Evolutionary conservation across 2,329 filamentous ascomycete genomes (phyloP), one percentile per base, ranked within the genome.

Genomic region (Lasiodiplodia theobromae): DNA sequence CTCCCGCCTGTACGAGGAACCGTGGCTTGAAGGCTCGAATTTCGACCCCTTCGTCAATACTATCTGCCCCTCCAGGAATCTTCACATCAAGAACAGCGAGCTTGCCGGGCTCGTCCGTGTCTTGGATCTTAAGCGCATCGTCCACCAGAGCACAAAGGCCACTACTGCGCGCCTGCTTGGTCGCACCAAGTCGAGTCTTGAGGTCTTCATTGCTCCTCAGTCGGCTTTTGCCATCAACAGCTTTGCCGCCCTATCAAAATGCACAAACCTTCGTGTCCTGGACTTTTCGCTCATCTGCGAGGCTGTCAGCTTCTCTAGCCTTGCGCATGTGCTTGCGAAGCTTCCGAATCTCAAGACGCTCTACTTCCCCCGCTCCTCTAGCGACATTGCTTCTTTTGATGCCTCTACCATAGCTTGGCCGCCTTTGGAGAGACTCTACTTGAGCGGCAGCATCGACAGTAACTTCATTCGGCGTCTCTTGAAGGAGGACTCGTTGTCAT

Each of bases 91-190:
- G 38, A 83, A 82, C 67, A 83, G 81, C 63, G 82, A 83, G 16
- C 72, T 85, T 51, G 83, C 84, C 0, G 77, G 77, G n/a, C 76
- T 88, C 54, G 84, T 90, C 16, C 82, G 82, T 44, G 74, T 77
- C 12, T 79, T 90, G 47, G 81, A 89, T 72, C 81, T 90, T 76
- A 81, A 82, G 12, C 72, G 76, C 51, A 82, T 90, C 18, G 86
- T 89, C 2, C 87, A 90, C 72, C 85, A 89, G 71, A 86, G 86
- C 70, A 85, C 82, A 68, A 88, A 86, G 71, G 86, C 85, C 62
- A 76, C 84, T 11, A 89, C 87, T 0, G 86, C 87, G 23, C 83
- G 87, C 38, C 76, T 90, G 8, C 78, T 90, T 3, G 82, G 85
- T 28, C 80, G 86, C 62, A 83, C 86, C 1, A 88, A 86, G 70